Evolutionary conservation across 331 rosid species (phyloP), one percentile per base, ranked within the genome.

Genomic region (Rhamnella rubrinervis): DNA sequence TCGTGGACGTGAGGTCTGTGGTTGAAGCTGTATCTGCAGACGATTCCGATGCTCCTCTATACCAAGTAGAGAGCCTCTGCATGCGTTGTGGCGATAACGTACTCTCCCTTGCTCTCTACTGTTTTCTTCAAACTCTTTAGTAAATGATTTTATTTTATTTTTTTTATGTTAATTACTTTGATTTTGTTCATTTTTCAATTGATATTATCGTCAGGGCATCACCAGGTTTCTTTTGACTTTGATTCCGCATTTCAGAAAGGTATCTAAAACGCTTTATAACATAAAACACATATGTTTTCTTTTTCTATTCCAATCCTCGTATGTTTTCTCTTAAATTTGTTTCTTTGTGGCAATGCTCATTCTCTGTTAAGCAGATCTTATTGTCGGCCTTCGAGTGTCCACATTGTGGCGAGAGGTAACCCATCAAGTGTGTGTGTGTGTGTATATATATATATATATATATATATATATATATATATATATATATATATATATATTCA

Each of bases 211-310:
- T 47, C 89, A 88, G 97, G 98, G 98, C 25, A 78, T 66, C 39
- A 90, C 98, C 57, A 88, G 87, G 40, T 91, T 93, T 65, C 68
- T 93, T 17, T 66, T 91, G 56, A 91, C 98, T 68, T 57, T 63
- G 65, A 91, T 91, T 77, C 98, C 98, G 13, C 70, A 93, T 78
- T 91, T 93, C 78, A 85, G 96, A 72, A 93, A 91, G 98, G 98
- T 93, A 70, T 8, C 39, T 44, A n/a, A 23, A 46, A 23, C 35
- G 10, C 50, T 55, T 41, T 63, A 55, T 18, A 4, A 8, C 16
- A 38, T 64, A 31, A 31, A 31, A 31, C 4, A 31, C 35, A 31
- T 31, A 31, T 31, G 35, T 31, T 31, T 31, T 31, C 35, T n/a
- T 41, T 47, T 68, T 26, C 23, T 67, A 40, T 13, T 12, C 51